Evolutionary conservation across 2,329 filamentous ascomycete genomes (phyloP), one percentile per base, ranked within the genome.

Genomic region (Penicillium paneum): DNA sequence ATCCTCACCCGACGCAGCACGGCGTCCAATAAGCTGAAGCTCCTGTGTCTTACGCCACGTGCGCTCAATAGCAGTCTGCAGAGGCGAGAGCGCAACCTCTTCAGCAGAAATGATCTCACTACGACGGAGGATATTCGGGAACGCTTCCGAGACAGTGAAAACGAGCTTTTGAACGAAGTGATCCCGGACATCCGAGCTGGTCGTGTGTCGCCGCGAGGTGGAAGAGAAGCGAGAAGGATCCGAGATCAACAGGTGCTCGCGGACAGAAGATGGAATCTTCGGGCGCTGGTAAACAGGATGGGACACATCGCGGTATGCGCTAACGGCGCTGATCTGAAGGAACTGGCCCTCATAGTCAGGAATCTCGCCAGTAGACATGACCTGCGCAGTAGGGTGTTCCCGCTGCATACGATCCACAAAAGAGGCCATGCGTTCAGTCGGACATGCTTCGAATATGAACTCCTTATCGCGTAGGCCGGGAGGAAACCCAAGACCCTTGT

Each of bases 321-420:
- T 91, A 49, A 97, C 83, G 8, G 89, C 81, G 35, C 85, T 93
- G 53, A 97, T 85, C 51, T 94, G 86, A 49, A 97, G 71, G 73
- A 90, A 97, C 66, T 97, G 93, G 12, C 93, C 93, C 73, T 97
- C 93, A 1, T 93, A 83, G 64, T 94, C 90, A 56, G 92, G 88
- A 11, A 86, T 80, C 28, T 85, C 85, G 7, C 84, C 83, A 29
- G 81, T 81, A 3, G 85, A 86, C 39, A 95, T 79, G 55, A 97
- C 87, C 65, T 94, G 89, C 3, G 93, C 92, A 2, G 88, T 79
- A 3, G 92, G 93, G 67, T 96, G 91, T 65, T 95, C 87, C 70
- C 92, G 88, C 68, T 95, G 92, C 83, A 97, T 90, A 46, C 90
- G 88, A 69, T 97, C 92, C 1, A 90, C 90, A 65, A 97, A 97